Conservation (phyloP, 768 basidiomycete genomes). For the Serpula lacrymans region DNA sequence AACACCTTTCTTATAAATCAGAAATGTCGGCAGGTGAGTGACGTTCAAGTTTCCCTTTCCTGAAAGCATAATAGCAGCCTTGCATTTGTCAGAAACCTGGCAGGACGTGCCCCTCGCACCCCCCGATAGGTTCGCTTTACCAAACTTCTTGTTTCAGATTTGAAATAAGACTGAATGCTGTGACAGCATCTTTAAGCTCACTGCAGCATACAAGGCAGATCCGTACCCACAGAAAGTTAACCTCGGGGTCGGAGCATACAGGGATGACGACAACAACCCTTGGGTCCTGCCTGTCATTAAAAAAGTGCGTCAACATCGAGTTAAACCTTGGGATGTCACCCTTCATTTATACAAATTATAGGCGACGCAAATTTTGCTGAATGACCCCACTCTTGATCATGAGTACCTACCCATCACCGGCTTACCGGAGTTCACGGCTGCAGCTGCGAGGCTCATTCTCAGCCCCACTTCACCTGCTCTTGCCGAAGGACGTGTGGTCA, state of each 20-base stretch:
- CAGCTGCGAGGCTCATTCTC: conserved; percentile 81
- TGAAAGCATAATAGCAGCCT: conserved; percentile 1
- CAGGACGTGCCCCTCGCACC: conserved; percentile 76
- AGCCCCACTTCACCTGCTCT: conserved; percentile 71
- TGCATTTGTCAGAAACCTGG: conserved; percentile 59
- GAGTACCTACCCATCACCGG: conserved; percentile 94
- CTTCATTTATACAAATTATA: conserved; percentile 22
- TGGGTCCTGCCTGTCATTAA: conserved; percentile 92
- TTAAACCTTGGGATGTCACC: conserved; percentile 2
- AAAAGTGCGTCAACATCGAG: conserved; percentile 49
- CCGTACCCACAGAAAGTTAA: conserved; percentile 77
- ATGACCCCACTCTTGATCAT: conserved; percentile 74
- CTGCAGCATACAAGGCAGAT: conserved; percentile 85
- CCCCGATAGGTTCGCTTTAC: conserved; percentile 63
- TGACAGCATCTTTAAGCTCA: conserved; percentile 84
- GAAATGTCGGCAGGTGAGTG: conserved; percentile 56
- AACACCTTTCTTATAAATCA: conserved; percentile 42
- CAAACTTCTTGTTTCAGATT: not conserved
- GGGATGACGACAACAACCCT: conserved; percentile 82
- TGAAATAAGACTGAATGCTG: conserved; percentile 8
- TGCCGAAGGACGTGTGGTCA: conserved; percentile 64
- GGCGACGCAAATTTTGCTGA: conserved; percentile 72
- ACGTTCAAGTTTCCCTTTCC: conserved; percentile 9
- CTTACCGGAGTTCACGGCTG: conserved; percentile 73
- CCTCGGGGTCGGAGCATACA: conserved; percentile 90